phyloP scores from a whole-genome alignment of 179 eudicot species.

The Dionaea muscipula region DNA sequence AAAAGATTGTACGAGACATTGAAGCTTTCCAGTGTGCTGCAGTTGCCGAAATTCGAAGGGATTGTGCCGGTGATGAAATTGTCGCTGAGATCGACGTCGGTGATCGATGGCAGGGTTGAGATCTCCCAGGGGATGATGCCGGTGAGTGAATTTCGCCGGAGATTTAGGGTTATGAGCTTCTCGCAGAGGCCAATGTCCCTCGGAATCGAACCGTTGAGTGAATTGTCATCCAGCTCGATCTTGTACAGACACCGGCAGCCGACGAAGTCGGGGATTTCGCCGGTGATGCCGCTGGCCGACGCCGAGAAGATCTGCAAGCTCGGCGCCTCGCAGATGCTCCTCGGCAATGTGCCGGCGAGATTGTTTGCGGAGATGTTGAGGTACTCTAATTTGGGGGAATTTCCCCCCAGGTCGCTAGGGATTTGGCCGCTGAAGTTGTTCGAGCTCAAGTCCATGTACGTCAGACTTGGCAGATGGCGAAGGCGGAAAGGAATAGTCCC shows the following conservation, averaged over 20 bases:
- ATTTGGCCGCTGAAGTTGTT: constrained; percentile 55
- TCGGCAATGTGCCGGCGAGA: constrained; percentile 3
- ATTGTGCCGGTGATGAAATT: constrained; percentile 57
- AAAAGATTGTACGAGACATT: constrained; percentile 72
- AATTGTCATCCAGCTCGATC: constrained; percentile 65
- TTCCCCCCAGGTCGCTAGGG: constrained; percentile 55
- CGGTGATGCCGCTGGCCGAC: constrained; percentile 28
- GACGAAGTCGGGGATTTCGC: constrained; percentile 58
- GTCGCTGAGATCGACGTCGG: constrained; percentile 59
- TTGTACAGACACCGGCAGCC: constrained; percentile 60
- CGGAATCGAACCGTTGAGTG: constrained; percentile 53
- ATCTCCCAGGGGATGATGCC: constrained; percentile 93
- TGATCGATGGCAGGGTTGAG: constrained; percentile 67
- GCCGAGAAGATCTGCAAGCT: constrained; percentile 62
- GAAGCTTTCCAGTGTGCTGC: constrained; percentile 61
- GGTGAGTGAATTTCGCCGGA: constrained; percentile 42
- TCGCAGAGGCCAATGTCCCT: constrained; percentile 71
- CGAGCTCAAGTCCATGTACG: constrained; percentile 49
- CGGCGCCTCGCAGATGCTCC: constrained; percentile 55
- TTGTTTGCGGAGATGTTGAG: constrained; percentile 46
- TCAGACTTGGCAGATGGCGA: constrained; percentile 43
- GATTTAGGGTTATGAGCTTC: constrained; percentile 50
- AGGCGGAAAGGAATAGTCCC: constrained; percentile 62
- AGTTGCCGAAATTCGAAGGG: constrained; percentile 57
- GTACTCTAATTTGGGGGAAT: constrained; percentile 37